These are phyloP conservation scores for Daldinia bambusicola DNA, from an alignment of 495 filamentous ascomycete species.

Conservation along the genomic window DNA sequence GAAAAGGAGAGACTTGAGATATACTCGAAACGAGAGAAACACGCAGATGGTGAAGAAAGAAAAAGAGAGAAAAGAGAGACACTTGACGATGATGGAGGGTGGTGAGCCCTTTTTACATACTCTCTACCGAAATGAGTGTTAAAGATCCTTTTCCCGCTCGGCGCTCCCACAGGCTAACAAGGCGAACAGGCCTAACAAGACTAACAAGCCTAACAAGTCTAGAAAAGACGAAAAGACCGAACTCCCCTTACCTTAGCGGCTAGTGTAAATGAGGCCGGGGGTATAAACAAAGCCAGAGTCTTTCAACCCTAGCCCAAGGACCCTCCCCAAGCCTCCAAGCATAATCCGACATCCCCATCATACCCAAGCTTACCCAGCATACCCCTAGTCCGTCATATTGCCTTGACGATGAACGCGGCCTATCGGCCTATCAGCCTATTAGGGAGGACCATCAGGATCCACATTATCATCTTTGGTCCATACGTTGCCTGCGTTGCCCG, in stretches of 20 bases:
- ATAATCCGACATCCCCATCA: neutral
- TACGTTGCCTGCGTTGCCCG: neutral
- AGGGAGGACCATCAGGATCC: slow-evolving; percentile 39
- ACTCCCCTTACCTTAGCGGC: slow-evolving; percentile 38
- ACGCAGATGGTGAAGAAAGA: slow-evolving; percentile 40
- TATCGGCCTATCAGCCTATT: slow-evolving; percentile 32
- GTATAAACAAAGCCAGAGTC: neutral
- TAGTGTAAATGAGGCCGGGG: slow-evolving; percentile 25
- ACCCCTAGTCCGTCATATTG: slow-evolving; percentile 35
- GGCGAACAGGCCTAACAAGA: no score
- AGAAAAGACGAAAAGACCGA: neutral
- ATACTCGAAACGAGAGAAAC: slow-evolving; percentile 42
- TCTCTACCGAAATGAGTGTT: no score
- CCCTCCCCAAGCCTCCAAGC: slow-evolving; percentile 6
- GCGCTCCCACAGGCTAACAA: neutral
- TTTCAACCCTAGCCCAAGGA: no score
- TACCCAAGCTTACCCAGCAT: slow-evolving; percentile 5
- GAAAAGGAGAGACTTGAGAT: slow-evolving; percentile 50
- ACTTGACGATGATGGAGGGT: slow-evolving; percentile 33
- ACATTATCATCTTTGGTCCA: slow-evolving; percentile 24
- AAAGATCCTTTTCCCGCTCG: no score
- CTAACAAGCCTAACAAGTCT: no score
- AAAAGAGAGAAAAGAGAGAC: slow-evolving; percentile 38
- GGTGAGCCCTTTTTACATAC: slow-evolving; percentile 40
- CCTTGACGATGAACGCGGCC: slow-evolving; percentile 28